Evolutionary conservation across 371 early-diverging fungal species (phyloP), one percentile per base, ranked within the genome.

Genomic region (Mucor sp.): DNA sequence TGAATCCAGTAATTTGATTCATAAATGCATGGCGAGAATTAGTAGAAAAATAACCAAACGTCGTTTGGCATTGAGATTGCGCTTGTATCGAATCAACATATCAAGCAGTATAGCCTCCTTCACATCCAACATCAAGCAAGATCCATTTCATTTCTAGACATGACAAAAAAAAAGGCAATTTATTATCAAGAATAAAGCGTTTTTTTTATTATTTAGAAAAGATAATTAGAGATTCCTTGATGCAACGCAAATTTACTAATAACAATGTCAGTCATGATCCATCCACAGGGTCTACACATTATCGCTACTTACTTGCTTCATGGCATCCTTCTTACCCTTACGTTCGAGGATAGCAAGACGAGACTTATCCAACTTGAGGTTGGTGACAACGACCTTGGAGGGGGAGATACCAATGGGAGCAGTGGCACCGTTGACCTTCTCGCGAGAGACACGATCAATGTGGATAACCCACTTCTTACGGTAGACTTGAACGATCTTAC

Each of bases 381-480:
- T 93, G 85, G 94, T 95, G 88, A 99, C 89, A 75, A 94, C 90
- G 66, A 97, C 97, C 87, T 99, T 99, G 85, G 97, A 97, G 77
- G 99, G 97, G 91, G 96, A 94, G 82, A 99, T 89, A 76, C 96
- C 96, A 81, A 98, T 87, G 69, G 90, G 92, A 66, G 94, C 95
- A 75, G 95, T 87, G 74, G 90, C 89, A 82, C 97, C 97, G 89
- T 98, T 99, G 78, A 90, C 92, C 94, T 99, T 99, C 82, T 99
- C 98, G 78, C 91, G 92, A 81, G 85, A 88, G 77, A 99, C 85
- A 78, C 96, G 94, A 80, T 99, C 98, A 72, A 99, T 90, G 93
- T 98, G 95, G 85, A 99, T 98, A 72, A 96, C 93, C 90, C 91
- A 99, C 93, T 96, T 97, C 88, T 94, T 93, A 80, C 99, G 95